Conservation (phyloP, 2,329 filamentous ascomycete species). For the Chaetomiaceae sp. region DNA sequence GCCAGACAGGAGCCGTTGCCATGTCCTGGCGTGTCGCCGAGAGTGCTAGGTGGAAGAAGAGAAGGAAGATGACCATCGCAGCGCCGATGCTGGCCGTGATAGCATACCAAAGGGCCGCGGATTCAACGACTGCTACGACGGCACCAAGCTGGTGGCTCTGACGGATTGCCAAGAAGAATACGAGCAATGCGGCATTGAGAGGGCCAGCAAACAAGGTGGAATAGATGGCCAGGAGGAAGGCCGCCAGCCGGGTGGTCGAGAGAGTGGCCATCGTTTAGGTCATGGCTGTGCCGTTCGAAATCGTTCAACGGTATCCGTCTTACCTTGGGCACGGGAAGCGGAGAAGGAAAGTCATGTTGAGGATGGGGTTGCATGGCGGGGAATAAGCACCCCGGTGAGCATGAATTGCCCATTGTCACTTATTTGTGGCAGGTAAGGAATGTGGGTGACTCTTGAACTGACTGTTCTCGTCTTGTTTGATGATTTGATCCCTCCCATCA, state of each 20-base stretch:
- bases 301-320: too few relatives aligned
- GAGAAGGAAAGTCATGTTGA: too few relatives aligned
- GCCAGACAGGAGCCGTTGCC: constrained; percentile 16
- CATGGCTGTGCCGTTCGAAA: neutral
- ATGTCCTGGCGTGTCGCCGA: neutral
- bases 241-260: neutral
- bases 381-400: too few relatives aligned
- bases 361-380: too few relatives aligned
- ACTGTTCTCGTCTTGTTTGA: too few relatives aligned
- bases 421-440: too few relatives aligned
- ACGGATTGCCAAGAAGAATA: neutral
- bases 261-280: neutral
- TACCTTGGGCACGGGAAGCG: too few relatives aligned
- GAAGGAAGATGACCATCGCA: constrained; percentile 4
- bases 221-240: constrained; percentile 7
- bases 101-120: neutral
- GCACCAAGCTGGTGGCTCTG: constrained; percentile 1
- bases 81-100: neutral
- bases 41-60: constrained; percentile 3
- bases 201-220: constrained; percentile 7
- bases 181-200: constrained; percentile 5
- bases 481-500: too few relatives aligned
- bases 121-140: neutral
- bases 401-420: too few relatives aligned
- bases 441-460: too few relatives aligned